These are phyloP conservation scores for Aureobasidium uvarum DNA, from an alignment of 2,329 filamentous ascomycete species.

Conservation along the genomic window DNA sequence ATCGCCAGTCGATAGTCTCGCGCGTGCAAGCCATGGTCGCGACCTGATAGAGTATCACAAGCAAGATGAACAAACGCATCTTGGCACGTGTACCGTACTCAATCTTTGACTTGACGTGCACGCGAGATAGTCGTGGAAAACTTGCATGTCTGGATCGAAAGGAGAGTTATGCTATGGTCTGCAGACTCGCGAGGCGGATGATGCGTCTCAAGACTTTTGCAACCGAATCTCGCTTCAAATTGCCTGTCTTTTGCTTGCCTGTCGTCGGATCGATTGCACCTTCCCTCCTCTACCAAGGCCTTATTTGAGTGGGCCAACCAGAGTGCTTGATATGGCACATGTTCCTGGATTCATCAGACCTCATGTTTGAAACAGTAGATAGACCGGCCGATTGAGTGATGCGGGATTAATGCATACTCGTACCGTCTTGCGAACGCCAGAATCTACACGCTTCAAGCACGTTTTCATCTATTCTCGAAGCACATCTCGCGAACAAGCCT, in stretches of 20 bases:
- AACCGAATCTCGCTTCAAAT: conserved; percentile 5
- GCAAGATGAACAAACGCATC: neutral
- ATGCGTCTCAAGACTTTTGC: conserved; percentile 8
- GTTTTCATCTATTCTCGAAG: conserved; percentile 1
- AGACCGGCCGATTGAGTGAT: neutral
- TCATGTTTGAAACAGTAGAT: neutral
- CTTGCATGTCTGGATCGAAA: neutral
- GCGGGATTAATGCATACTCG: neutral
- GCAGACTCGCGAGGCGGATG: conserved; percentile 10
- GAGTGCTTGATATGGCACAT: neutral
- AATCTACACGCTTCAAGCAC: neutral
- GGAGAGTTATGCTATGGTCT: neutral
- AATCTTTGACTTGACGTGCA: conserved; percentile 3
- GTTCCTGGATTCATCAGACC: neutral
- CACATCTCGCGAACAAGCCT: neutral
- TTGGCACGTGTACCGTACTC: neutral
- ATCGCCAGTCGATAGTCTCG: conserved; percentile 16
- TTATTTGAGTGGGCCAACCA: neutral
- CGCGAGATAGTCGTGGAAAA: neutral
- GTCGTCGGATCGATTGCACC: neutral
- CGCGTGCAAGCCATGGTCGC: conserved; percentile 11
- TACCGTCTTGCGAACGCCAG: neutral
- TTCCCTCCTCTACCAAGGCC: neutral
- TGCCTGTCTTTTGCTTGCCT: neutral
- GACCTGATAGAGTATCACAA: neutral